Conservation (phyloP, 1,284 basidiomycete species). For the Psilocybe mexicana region DNA sequence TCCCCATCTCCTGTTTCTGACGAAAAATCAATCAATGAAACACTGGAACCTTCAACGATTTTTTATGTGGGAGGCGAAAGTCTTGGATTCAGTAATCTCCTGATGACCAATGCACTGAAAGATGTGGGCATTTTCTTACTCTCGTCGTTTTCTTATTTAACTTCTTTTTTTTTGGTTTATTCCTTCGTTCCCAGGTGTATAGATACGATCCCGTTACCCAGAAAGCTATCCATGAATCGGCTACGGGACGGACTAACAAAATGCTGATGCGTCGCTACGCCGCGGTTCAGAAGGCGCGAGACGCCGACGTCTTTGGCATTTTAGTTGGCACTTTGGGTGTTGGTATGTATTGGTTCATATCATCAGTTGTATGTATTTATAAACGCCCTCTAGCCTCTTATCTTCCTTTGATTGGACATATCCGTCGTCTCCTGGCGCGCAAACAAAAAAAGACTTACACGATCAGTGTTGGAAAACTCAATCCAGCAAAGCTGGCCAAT, state of each 20-base stretch:
- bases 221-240: slow-evolving; percentile 52
- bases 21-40: not conserved
- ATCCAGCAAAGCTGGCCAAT: slow-evolving; percentile 94
- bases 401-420: slow-evolving; percentile 76
- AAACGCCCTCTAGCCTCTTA: slow-evolving; percentile 65
- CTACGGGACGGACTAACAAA: slow-evolving; percentile 68
- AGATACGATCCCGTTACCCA: slow-evolving; percentile 71
- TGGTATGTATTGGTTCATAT: slow-evolving; percentile 42
- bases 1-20: not conserved
- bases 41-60: slow-evolving; percentile 38
- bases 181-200: slow-evolving; percentile 51
- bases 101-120: slow-evolving; percentile 70
- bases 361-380: slow-evolving; percentile 4
- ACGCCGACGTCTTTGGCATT: slow-evolving; percentile 94
- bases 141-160: not conserved
- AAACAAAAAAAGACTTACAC: slow-evolving; percentile 91
- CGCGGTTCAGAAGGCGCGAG: slow-evolving; percentile 84
- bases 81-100: slow-evolving; percentile 81
- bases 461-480: slow-evolving; percentile 93
- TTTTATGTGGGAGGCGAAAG: slow-evolving; percentile 88
- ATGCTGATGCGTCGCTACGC: slow-evolving; percentile 93
- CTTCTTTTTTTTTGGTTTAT: not conserved
- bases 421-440: slow-evolving; percentile 66
- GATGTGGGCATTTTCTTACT: slow-evolving; percentile 27
- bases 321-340: slow-evolving; percentile 95